phyloP scores from a whole-genome alignment of 257 asterid species.

The Hygrophila difformis region DNA sequence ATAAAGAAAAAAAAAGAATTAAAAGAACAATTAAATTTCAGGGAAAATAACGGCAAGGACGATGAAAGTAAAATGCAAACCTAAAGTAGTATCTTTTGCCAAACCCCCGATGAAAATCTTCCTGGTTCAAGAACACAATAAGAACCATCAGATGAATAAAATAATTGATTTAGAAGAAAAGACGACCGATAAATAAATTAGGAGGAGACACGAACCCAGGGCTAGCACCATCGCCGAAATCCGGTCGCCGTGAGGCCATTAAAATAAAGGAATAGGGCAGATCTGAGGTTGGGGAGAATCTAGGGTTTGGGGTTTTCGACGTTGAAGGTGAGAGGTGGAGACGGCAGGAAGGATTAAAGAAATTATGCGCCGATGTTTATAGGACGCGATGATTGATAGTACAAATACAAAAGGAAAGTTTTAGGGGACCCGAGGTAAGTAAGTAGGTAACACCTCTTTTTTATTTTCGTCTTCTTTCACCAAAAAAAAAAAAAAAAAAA shows the following conservation, averaged over 20 bases:
- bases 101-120: conserved; percentile 92
- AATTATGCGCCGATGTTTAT: too few species aligned
- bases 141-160: conserved; percentile 11
- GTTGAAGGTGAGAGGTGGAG: conserved; percentile 18
- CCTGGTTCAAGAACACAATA: conserved; percentile 27
- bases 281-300: conserved; percentile 23
- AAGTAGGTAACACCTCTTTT: too few species aligned
- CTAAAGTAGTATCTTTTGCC: conserved; percentile 76
- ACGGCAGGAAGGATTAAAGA: too few species aligned
- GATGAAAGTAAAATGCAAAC: too few species aligned
- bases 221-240: conserved; percentile 91
- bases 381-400: too few species aligned
- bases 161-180: not conserved
- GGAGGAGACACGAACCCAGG: conserved; percentile 93
- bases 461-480: too few species aligned
- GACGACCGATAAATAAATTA: too few species aligned
- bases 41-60: too few species aligned
- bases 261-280: conserved; percentile 18
- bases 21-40: too few species aligned
- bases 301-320: conserved; percentile 52
- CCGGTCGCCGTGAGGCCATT: conserved; percentile 75
- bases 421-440: too few species aligned
- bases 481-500: too few species aligned
- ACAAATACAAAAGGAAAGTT: too few species aligned
- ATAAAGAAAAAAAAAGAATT: not conserved